These are phyloP conservation scores for Monilinia aucupariae DNA, from an alignment of 2,329 filamentous ascomycete species.

Conservation along the genomic window DNA sequence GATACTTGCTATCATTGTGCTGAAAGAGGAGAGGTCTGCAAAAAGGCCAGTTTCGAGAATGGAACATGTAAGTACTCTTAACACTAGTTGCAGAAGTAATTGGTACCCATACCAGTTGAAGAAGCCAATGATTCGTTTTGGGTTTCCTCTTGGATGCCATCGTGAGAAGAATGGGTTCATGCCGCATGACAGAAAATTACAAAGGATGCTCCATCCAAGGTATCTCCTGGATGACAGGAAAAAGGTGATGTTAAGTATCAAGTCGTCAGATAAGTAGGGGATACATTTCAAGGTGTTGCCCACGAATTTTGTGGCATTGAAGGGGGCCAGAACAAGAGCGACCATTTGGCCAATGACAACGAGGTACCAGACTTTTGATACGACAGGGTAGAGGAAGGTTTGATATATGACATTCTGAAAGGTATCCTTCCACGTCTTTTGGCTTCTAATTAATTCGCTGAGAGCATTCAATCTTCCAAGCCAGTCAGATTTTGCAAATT, in stretches of 20 bases:
- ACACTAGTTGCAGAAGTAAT: slow-evolving; percentile 46
- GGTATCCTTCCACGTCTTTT: slow-evolving; percentile 14
- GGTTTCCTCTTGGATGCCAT: slow-evolving; percentile 41
- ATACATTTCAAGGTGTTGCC: not conserved
- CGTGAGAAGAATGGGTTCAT: slow-evolving; percentile 64
- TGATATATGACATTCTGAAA: slow-evolving; percentile 11
- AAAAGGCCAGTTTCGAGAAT: slow-evolving; percentile 25
- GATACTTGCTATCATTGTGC: slow-evolving; percentile 43
- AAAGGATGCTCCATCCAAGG: slow-evolving; percentile 42
- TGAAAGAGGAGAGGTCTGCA: slow-evolving; percentile 20
- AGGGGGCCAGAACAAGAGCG: slow-evolving; percentile 25
- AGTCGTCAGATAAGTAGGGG: not conserved
- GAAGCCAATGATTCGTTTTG: slow-evolving; percentile 54
- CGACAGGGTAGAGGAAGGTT: slow-evolving; percentile 20
- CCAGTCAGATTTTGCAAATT: slow-evolving; percentile 53
- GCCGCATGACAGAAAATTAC: slow-evolving; percentile 51
- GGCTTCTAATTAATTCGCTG: slow-evolving; percentile 7
- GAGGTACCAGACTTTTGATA: slow-evolving; percentile 26
- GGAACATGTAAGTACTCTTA: slow-evolving; percentile 46
- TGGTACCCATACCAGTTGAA: slow-evolving; percentile 64
- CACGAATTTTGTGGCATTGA: slow-evolving; percentile 10
- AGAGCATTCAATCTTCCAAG: slow-evolving; percentile 48
- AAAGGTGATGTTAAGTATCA: not conserved
- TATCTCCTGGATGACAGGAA: slow-evolving; percentile 18
- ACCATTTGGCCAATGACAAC: slow-evolving; percentile 30